These are phyloP conservation scores for Magnusiomyces tetraspermus DNA, from an alignment of 1,139 yeast genomes.

Conservation along the genomic window DNA sequence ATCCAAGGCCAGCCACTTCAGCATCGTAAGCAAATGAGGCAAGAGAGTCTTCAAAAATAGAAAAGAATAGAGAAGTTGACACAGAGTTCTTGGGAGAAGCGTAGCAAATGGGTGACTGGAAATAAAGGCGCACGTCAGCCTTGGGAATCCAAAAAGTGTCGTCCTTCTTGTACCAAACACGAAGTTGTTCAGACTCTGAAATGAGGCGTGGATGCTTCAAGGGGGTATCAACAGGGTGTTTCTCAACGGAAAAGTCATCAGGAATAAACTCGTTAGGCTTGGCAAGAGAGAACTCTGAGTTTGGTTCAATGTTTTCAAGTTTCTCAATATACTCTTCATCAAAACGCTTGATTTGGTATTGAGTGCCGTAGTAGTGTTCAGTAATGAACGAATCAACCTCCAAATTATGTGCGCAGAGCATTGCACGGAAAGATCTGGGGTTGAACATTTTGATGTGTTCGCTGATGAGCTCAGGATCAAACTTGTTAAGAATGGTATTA, in stretches of 20 bases:
- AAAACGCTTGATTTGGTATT: conserved; percentile 46
- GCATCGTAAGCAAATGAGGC: conserved; percentile 79
- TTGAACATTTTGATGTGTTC: conserved; percentile 44
- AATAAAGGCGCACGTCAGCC: conserved; percentile 55
- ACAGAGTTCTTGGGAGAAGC: conserved; percentile 49
- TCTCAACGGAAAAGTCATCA: conserved; percentile 54
- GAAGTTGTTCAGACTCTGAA: conserved; percentile 34
- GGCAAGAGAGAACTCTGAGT: conserved; percentile 50
- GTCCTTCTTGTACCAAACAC: conserved; percentile 84
- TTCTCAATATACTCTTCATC: conserved; percentile 33
- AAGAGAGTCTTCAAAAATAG: conserved; percentile 63
- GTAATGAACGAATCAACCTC: conserved; percentile 32
- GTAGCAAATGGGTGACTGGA: conserved; percentile 55
- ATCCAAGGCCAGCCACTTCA: conserved; percentile 64
- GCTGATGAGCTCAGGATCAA: conserved; percentile 45
- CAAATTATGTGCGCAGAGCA: conserved; percentile 37
- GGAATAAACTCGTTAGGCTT: conserved; percentile 71
- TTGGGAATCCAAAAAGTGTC: conserved; percentile 86
- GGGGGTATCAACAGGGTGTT: conserved; percentile 35
- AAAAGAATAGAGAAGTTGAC: conserved; percentile 52
- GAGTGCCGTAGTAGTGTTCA: conserved; percentile 91
- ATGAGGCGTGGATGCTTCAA: conserved; percentile 43
- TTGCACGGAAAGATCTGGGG: conserved; percentile 52
- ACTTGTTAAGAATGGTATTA: conserved; percentile 48
- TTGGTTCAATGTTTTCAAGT: conserved; percentile 30